phyloP scores from a whole-genome alignment of 148 eudicot species.

The Persicaria maculosa region DNA sequence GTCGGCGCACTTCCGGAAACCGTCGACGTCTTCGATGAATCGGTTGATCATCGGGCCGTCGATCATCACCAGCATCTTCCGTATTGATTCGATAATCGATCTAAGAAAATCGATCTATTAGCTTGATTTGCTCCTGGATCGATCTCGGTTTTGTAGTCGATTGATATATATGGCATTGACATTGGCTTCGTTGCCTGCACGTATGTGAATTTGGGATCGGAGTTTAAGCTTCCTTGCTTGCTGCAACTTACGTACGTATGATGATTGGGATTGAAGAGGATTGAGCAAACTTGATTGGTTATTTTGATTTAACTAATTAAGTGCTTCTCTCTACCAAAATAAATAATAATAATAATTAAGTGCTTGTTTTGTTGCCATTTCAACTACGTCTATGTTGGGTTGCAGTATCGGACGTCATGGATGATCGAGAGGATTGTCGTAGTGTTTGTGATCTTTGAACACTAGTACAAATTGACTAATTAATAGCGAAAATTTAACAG shows the following conservation, averaged over 20 bases:
- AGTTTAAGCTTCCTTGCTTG: not conserved
- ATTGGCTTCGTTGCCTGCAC: not conserved
- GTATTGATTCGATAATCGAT: not conserved
- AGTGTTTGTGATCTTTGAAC: too few species aligned
- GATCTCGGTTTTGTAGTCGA: not conserved
- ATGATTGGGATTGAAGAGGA: too few species aligned
- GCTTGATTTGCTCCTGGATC: not conserved
- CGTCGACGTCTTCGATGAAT: constrained; percentile 28
- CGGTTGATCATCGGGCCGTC: constrained; percentile 34
- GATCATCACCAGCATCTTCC: constrained; percentile 21
- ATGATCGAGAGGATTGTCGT: too few species aligned
- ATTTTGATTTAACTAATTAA: too few species aligned
- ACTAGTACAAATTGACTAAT: too few species aligned
- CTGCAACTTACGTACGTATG: not conserved
- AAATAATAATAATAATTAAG: too few species aligned
- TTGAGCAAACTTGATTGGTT: too few species aligned
- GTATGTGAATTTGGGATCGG: not conserved
- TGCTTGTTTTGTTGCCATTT: too few species aligned
- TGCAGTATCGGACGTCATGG: too few species aligned
- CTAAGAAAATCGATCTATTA: not conserved
- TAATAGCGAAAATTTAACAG: too few species aligned
- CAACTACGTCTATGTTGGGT: too few species aligned
- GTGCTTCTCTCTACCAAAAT: too few species aligned
- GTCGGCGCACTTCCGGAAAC: constrained; percentile 29
- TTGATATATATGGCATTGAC: not conserved